A percentile compares a stretch with the other conserved stretches of the same genome.
Conservation (phyloP, 2,329 filamentous ascomycete genomes). For the Ilyonectria mors-panacis region DNA sequence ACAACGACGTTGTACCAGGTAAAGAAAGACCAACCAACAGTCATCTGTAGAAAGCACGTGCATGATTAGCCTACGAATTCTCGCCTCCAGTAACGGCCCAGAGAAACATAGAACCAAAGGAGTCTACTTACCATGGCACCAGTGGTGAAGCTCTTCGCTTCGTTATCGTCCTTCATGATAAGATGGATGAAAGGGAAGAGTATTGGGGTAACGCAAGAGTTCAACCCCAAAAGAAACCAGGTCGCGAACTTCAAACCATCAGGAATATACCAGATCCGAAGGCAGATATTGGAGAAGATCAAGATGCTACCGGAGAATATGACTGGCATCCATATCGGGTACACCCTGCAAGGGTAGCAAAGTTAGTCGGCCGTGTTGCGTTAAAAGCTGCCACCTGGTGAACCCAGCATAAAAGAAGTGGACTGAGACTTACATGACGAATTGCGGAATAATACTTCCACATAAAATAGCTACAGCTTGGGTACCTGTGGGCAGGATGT, state of each 20-base stretch:
- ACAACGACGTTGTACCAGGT: slow-evolving; percentile 43
- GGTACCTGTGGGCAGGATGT: slow-evolving; percentile 43
- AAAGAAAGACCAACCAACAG: slow-evolving; percentile 46
- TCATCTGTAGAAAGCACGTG: slow-evolving; percentile 43
- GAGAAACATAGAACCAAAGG: accelerated
- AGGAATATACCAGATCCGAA: slow-evolving; percentile 45
- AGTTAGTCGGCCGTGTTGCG: not conserved
- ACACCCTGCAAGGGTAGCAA: slow-evolving; percentile 17
- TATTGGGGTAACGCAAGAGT: slow-evolving; percentile 43
- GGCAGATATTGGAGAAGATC: slow-evolving; percentile 40
- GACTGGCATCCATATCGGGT: slow-evolving; percentile 48
- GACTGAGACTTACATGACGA: slow-evolving; percentile 29
- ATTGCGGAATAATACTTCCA: slow-evolving; percentile 41
- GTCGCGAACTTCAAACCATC: slow-evolving; percentile 38
- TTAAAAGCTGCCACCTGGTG: not conserved
- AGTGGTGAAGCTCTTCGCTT: slow-evolving; percentile 44
- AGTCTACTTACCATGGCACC: slow-evolving; percentile 41
- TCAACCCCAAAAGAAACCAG: slow-evolving; percentile 40
- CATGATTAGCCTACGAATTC: not conserved
- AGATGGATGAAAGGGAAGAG: slow-evolving; percentile 44
- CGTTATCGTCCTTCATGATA: slow-evolving; percentile 43
- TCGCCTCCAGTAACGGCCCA: not conserved
- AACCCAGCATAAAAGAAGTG: not conserved
- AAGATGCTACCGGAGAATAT: slow-evolving; percentile 40
- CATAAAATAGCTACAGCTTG: slow-evolving; percentile 49